Base-by-base conservation (phyloP, 768 basidiomycete genomes). In the Amanita exitialis region DNA sequence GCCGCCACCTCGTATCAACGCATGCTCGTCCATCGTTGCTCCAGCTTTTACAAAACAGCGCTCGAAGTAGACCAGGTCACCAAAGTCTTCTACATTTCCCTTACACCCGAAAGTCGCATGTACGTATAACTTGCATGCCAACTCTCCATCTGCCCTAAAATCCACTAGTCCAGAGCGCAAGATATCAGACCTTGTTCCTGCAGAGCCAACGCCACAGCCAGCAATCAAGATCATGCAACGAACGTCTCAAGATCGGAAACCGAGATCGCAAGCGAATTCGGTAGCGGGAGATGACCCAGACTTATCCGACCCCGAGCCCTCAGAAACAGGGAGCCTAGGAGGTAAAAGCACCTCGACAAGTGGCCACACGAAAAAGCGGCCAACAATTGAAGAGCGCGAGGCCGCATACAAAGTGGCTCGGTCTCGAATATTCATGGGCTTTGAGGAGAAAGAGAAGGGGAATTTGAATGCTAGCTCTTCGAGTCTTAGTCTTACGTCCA, bases 331-430 rank as follows among this genome's bases (percentile, higher is more conserved):
- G n/a, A 88, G 86, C 61, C 63, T 80, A 18, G 84, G 83, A 48
- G 82, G 79, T 16, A 76, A 81, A 45, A 84, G 83, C 62, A 84
- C 75, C 58, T 69, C 76, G 18, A 78, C 81, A 3, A 77, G 75
- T 44, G 71, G 77, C 46, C 77, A 76, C 54, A 75, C 66, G 59
- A 88, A 83, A 69, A 82, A 85, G 61, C 75, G 76, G 27, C 79
- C 80, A 70, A 90, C 90, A 2, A 82, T 92, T 20, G 85, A 87
- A 59, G 83, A 92, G 63, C 83, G 90, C 28, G 88, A 87, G 61
- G 90, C 86, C 0, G 90, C 88, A n/a, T 92, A 92, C 58, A 86
- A 87, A 48, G 82, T 88, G 64, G 90, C 90, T 25, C 79, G 90
- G 42, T 83, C 80, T 34, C 78, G 90, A 51, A 92, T 92, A 57